These are phyloP conservation scores for Aspergillus ibericus DNA, from an alignment of 2,329 filamentous ascomycete genomes.

Conservation along the genomic window DNA sequence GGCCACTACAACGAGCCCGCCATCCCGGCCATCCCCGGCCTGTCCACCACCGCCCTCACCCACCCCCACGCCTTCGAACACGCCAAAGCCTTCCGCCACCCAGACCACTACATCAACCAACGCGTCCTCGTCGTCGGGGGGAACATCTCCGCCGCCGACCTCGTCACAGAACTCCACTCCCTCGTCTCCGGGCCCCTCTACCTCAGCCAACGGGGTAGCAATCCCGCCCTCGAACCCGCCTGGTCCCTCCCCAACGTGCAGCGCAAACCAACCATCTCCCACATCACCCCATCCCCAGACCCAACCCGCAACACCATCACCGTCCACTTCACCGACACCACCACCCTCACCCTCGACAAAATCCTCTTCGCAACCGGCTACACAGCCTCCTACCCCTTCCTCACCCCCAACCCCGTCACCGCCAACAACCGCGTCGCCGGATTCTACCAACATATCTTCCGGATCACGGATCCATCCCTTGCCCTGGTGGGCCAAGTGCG, in stretches of 20 bases:
- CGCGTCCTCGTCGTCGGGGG: slow-evolving; percentile 32
- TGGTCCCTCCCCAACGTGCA: slow-evolving; percentile 27
- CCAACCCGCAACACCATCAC: neutral
- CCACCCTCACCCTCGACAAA: slow-evolving; percentile 22
- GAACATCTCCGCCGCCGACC: slow-evolving; percentile 31
- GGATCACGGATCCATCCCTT: slow-evolving; percentile 28
- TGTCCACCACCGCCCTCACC: slow-evolving; percentile 31
- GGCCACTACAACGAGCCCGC: slow-evolving; percentile 46
- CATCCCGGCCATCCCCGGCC: slow-evolving; percentile 39
- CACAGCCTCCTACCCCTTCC: slow-evolving; percentile 30
- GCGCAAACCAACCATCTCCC: slow-evolving; percentile 19
- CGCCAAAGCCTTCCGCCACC: slow-evolving; percentile 36
- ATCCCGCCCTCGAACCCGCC: slow-evolving; percentile 21
- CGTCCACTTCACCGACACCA: slow-evolving; percentile 26
- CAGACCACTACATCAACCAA: slow-evolving; percentile 40
- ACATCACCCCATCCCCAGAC: slow-evolving; percentile 8
- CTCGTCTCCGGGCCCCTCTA: slow-evolving; percentile 24
- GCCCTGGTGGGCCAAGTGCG: slow-evolving; percentile 31
- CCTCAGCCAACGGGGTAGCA: slow-evolving; percentile 21
- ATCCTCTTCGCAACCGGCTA: slow-evolving; percentile 36
- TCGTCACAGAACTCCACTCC: slow-evolving; percentile 25
- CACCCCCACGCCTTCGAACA: slow-evolving; percentile 40
- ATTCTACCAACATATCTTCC: slow-evolving; percentile 35
- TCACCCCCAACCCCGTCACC: slow-evolving; percentile 23
- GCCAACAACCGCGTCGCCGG: slow-evolving; percentile 26